These are phyloP conservation scores for Neurospora sp. DNA, from an alignment of 495 filamentous ascomycete genomes.

Conservation along the genomic window DNA sequence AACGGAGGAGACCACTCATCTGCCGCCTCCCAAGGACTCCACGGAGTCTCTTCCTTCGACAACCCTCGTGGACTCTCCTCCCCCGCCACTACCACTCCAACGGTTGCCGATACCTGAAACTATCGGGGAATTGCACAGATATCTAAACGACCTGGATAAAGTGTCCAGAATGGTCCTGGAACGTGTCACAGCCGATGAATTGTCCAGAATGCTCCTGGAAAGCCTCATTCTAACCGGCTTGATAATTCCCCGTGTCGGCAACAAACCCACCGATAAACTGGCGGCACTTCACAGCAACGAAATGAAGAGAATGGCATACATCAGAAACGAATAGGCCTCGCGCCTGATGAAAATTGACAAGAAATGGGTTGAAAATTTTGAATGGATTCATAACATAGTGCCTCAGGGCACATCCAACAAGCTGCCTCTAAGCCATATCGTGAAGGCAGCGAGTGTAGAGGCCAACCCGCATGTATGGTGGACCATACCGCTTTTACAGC, in stretches of 20 bases:
- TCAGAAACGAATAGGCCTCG: neutral
- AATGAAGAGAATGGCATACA: neutral
- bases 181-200: neutral
- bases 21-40: neutral
- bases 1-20: neutral
- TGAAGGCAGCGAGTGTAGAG: neutral
- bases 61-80: neutral
- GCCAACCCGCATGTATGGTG: neutral
- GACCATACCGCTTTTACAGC: neutral
- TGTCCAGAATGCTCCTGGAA: neutral
- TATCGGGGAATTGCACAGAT: neutral
- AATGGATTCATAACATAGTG: neutral
- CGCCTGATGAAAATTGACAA: neutral
- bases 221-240: neutral
- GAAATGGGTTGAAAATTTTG: neutral
- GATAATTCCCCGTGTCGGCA: neutral
- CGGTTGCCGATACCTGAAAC: neutral
- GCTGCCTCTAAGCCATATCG: neutral
- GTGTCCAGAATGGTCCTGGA: too few relatives aligned
- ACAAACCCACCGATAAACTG: neutral
- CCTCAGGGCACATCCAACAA: neutral
- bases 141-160: neutral
- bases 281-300: neutral
- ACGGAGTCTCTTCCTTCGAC: neutral
- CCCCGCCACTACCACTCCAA: neutral